Evolutionary conservation across 306 rosid species (phyloP).

Genomic region (Alnus rubra): DNA sequence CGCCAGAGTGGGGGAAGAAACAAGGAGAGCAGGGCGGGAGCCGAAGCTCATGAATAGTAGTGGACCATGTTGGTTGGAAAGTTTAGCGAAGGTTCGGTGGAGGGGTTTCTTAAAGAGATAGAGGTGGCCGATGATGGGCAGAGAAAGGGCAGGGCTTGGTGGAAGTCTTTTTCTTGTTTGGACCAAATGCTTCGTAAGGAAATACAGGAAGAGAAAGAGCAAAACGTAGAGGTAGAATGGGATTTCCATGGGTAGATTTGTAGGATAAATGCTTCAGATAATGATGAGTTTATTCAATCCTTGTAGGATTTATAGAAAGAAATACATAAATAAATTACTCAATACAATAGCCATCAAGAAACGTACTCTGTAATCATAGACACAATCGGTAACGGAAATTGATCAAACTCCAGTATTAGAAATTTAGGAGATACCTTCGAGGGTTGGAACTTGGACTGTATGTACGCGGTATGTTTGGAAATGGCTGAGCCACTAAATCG

Average conservation of each 20-base stretch:
- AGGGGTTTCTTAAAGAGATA: constrained; percentile 40
- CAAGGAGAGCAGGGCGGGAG: constrained; percentile 36
- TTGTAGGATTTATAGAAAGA: no score
- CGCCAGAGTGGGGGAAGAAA: constrained; percentile 40
- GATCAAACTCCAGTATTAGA: no score
- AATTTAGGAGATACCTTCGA: no score
- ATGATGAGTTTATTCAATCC: no score
- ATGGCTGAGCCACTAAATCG: no score
- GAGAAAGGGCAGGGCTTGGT: constrained; percentile 33
- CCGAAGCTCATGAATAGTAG: constrained; percentile 34
- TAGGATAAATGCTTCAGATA: neutral
- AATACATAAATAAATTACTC: no score
- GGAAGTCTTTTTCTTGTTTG: constrained; percentile 24
- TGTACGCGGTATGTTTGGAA: no score
- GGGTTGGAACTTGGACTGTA: no score
- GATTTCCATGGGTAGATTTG: constrained; percentile 6
- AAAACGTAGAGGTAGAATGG: constrained; percentile 19
- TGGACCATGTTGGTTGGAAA: constrained; percentile 34
- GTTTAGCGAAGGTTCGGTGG: constrained; percentile 29
- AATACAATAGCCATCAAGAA: no score
- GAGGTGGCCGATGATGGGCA: constrained; percentile 45
- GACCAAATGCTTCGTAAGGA: constrained; percentile 13
- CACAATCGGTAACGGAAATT: no score
- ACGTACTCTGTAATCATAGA: no score
- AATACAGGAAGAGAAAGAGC: constrained; percentile 6